These are phyloP conservation scores for Fusarium foetens DNA, from an alignment of 2,329 filamentous ascomycete species.

Conservation along the genomic window DNA sequence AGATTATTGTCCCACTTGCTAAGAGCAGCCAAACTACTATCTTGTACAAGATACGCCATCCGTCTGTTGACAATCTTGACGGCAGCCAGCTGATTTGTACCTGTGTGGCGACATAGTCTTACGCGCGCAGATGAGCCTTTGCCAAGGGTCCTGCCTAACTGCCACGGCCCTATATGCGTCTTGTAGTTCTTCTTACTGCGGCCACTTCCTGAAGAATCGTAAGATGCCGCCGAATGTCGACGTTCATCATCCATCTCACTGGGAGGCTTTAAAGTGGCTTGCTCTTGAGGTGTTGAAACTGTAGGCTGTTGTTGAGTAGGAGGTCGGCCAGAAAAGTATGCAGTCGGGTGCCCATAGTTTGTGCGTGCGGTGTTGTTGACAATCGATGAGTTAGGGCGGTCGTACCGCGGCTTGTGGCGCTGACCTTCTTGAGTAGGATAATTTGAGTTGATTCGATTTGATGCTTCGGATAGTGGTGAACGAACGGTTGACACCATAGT, in stretches of 20 bases:
- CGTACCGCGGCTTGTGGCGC: constrained; percentile 46
- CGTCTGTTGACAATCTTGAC: constrained; percentile 95
- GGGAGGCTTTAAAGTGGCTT: constrained; percentile 42
- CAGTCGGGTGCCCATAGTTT: constrained; percentile 26
- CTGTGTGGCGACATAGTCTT: constrained; percentile 81
- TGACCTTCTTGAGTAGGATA: constrained; percentile 45
- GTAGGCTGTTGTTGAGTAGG: constrained; percentile 16
- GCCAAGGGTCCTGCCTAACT: constrained; percentile 87
- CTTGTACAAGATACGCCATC: constrained; percentile 81
- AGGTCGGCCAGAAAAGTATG: constrained; percentile 31
- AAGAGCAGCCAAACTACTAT: constrained; percentile 85
- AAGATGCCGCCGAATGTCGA: constrained; percentile 55
- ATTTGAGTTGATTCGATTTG: constrained; percentile 58
- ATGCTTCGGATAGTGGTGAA: constrained; percentile 59
- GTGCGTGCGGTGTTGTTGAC: constrained; percentile 26
- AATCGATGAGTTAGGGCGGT: constrained; percentile 33
- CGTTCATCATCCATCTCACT: constrained; percentile 49
- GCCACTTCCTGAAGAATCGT: constrained; percentile 54
- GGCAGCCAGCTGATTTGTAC: constrained; percentile 83
- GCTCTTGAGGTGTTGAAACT: constrained; percentile 30
- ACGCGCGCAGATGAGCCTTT: constrained; percentile 91
- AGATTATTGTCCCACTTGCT: constrained; percentile 75
- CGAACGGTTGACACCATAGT: constrained; percentile 47
- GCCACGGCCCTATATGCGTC: constrained; percentile 92
- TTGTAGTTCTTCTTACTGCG: constrained; percentile 61